Evolutionary conservation across 2,329 filamentous ascomycete genomes (phyloP).

Genomic region (Verticillium albo-atrum): DNA sequence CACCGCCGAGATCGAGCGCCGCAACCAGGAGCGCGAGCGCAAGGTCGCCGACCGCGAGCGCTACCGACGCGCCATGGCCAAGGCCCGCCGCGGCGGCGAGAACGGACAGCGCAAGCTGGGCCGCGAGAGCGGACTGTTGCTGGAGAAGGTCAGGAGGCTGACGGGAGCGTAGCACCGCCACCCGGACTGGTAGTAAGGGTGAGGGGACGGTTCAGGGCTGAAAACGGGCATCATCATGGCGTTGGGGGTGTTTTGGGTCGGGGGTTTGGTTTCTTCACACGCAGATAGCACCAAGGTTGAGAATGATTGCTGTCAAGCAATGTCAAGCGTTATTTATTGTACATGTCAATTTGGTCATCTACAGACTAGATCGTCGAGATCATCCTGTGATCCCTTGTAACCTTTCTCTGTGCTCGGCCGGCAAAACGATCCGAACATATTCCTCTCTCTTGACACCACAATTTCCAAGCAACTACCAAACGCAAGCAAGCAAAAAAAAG

Average conservation of each 20-base stretch:
- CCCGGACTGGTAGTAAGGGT: slow-evolving; percentile 8
- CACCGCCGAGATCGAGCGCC: slow-evolving; percentile 34
- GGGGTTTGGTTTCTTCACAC: too few species aligned
- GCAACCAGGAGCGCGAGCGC: slow-evolving; percentile 60
- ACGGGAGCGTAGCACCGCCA: slow-evolving; percentile 46
- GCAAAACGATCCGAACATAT: neutral
- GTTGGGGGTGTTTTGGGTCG: neutral
- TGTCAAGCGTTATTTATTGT: neutral
- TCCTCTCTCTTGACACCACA: too few species aligned
- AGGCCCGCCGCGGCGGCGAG: slow-evolving; percentile 61
- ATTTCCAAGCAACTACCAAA: neutral
- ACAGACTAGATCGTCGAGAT: neutral
- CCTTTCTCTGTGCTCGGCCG: neutral
- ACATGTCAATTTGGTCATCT: neutral
- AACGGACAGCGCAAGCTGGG: slow-evolving; percentile 77
- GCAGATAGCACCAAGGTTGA: neutral
- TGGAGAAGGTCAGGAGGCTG: slow-evolving; percentile 74
- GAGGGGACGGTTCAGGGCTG: neutral
- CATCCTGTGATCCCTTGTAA: neutral
- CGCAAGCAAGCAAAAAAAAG: neutral
- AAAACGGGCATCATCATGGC: too few species aligned
- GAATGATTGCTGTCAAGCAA: neutral
- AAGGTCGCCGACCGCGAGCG: slow-evolving; percentile 61
- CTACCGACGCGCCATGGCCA: slow-evolving; percentile 65
- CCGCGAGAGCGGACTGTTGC: slow-evolving; percentile 70